These are phyloP conservation scores for Paralagenidium karlingii DNA, from an alignment of 352 stramenopile genomes.

Conservation along the genomic window DNA sequence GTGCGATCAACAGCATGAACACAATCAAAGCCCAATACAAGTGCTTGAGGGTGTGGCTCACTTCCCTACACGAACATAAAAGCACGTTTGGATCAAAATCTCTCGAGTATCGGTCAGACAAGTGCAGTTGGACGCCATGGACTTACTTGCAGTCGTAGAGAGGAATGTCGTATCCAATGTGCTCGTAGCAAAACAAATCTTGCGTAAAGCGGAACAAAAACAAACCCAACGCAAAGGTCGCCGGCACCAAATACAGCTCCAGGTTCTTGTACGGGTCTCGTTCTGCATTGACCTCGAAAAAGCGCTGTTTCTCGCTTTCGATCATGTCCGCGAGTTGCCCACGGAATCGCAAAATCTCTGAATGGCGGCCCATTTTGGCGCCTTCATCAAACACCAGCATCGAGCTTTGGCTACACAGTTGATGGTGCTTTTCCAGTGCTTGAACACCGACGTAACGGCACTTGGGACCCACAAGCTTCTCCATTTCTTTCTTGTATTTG, in stretches of 20 bases:
- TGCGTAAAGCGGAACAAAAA: constrained; percentile 83
- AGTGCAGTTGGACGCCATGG: background rate
- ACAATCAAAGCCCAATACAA: constrained; percentile 81
- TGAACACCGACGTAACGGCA: constrained; percentile 83
- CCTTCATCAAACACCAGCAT: constrained; percentile 89
- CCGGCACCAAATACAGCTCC: constrained; percentile 90
- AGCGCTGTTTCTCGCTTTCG: constrained; percentile 80
- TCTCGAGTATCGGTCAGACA: background rate
- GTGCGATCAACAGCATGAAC: constrained; percentile 79
- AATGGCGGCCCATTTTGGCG: constrained; percentile 91
- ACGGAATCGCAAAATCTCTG: constrained; percentile 83
- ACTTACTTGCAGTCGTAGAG: constrained; percentile 87
- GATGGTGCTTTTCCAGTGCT: constrained; percentile 85
- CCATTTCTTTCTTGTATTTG: constrained; percentile 93
- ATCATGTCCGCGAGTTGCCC: constrained; percentile 82
- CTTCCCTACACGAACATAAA: constrained; percentile 31
- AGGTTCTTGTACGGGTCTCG: constrained; percentile 92
- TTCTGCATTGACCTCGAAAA: constrained; percentile 90
- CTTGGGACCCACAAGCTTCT: constrained; percentile 73
- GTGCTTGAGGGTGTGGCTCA: constrained; percentile 75
- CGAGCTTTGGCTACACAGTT: constrained; percentile 57
- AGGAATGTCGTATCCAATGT: constrained; percentile 77
- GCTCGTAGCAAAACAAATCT: constrained; percentile 74
- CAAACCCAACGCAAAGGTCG: constrained; percentile 79
- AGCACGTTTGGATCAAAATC: constrained; percentile 4